phyloP scores from a whole-genome alignment of 176 grass and related monocot species.

The Panicum miliaceum region DNA sequence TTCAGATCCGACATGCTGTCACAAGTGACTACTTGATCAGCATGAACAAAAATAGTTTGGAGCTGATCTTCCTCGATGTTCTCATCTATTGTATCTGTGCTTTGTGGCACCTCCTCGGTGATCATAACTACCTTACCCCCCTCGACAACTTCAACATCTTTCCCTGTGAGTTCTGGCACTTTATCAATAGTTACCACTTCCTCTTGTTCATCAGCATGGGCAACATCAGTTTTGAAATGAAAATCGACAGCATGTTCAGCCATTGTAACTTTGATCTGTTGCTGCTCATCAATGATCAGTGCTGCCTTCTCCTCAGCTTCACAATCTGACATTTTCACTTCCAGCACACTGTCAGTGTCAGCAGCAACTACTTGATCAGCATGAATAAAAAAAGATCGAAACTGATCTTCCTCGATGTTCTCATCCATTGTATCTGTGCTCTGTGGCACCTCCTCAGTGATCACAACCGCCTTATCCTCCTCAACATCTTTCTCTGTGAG shows the following conservation, averaged over 20 bases:
- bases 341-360: too few species aligned
- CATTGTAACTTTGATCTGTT: too few species aligned
- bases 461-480: not conserved
- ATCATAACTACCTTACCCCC: not conserved
- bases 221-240: too few species aligned
- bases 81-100: not conserved
- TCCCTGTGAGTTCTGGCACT: not conserved
- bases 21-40: not conserved
- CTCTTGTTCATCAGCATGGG: too few species aligned
- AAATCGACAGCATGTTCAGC: too few species aligned
- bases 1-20: not conserved
- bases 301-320: too few species aligned
- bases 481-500: not conserved
- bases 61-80: not conserved
- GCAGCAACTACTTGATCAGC: too few species aligned
- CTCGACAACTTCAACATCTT: not conserved
- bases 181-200: too few species aligned
- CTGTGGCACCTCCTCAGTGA: not conserved
- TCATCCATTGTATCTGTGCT: not conserved
- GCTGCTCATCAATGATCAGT: too few species aligned
- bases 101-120: not conserved
- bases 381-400: too few species aligned
- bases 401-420: not conserved
- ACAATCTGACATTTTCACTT: too few species aligned
- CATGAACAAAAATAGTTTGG: conserved; percentile 10